A percentile compares a stretch with the other conserved stretches of the same genome.
phyloP scores from a whole-genome alignment of 2,329 filamentous ascomycete species.

The Thelonectria olida region DNA sequence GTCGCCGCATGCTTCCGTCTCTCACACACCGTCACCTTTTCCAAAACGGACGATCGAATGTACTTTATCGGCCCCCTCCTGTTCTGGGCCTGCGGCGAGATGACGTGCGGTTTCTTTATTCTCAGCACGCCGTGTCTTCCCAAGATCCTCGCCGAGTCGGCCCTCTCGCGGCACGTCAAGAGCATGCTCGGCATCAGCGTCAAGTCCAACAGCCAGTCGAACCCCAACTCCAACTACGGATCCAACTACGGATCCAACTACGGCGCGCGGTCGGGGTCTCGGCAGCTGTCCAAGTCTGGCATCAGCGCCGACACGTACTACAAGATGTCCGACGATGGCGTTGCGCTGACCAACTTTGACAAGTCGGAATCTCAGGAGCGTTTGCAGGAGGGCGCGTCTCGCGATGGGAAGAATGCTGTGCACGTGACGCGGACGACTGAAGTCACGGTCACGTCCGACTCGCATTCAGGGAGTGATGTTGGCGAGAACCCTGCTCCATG shows the following conservation, averaged over 20 bases:
- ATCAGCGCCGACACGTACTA: conserved; percentile 20
- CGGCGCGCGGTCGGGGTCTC: background rate
- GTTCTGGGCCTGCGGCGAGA: conserved; percentile 56
- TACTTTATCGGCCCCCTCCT: conserved; percentile 50
- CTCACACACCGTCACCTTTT: conserved; percentile 43
- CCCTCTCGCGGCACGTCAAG: conserved; percentile 10
- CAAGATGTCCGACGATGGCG: conserved; percentile 20
- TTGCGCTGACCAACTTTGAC: conserved; percentile 17
- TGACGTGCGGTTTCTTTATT: conserved; percentile 56
- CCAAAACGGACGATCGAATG: conserved; percentile 42
- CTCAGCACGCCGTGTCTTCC: conserved; percentile 50
- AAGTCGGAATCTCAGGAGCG: conserved; percentile 23
- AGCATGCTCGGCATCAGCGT: conserved; percentile 10
- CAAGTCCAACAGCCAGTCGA: conserved; percentile 8
- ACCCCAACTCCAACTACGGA: conserved; percentile 1
- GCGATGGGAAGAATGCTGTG: background rate
- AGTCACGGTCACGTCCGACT: background rate
- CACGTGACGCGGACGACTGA: conserved; percentile 9
- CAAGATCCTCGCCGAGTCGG: conserved; percentile 42
- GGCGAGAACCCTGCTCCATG: background rate
- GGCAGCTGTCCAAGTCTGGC: background rate
- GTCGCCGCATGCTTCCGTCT: conserved; percentile 51
- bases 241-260: background rate
- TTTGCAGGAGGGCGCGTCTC: background rate
- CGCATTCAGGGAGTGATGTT: conserved; percentile 3